Base-by-base conservation (phyloP, 2,329 filamentous ascomycete genomes). In the Dactylellina cionopaga region DNA sequence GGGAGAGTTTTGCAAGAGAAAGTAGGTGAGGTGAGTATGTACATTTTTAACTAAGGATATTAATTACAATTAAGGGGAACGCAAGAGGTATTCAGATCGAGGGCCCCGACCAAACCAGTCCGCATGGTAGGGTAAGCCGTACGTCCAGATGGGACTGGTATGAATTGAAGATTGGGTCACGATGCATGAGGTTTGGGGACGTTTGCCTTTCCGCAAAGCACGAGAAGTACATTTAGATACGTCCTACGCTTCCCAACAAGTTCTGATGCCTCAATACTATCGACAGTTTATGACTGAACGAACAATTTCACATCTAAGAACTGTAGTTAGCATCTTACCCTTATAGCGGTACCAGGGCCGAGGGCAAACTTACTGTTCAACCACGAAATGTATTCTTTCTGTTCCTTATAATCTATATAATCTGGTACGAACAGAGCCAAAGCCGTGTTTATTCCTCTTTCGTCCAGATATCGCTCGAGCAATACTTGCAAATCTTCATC, bases 351-450 rank as follows among this genome's bases (percentile, higher is more conserved):
- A 11, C 3, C 3, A 4, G 22, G 22, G 15, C 7, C 22, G 51
- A 13, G 9, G 2, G 62, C 27, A 1, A 6, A 81, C 84, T 81
- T 81, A 86, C 86, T 88, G 81, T 88, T 86, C 81, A 99, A 84
- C 95, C 96, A 99, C 76, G 86, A 84, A 74, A 96, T 84, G 82
- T 99, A 99, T 86, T 99, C 95, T 83, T 89, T 90, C 87, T 98
- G 94, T 87, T 99, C 95, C 89, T 99, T 99, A 83, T 91, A 88
- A 80, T 98, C 92, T 79, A 98, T 93, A 83, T 96, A 99, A 81
- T 98, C 93, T 35, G 93, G 92, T 44, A 96, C 89, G 81, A 98
- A 97, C 76, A 93, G 83, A 59, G 93, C 94, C 77, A 99, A 86
- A 69, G 89, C 87, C 77, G 90, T 89, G 79, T 94, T 92, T 82